Evolutionary conservation across 2,329 filamentous ascomycete species (phyloP).

Genomic region (Colletotrichum theobromicola): DNA sequence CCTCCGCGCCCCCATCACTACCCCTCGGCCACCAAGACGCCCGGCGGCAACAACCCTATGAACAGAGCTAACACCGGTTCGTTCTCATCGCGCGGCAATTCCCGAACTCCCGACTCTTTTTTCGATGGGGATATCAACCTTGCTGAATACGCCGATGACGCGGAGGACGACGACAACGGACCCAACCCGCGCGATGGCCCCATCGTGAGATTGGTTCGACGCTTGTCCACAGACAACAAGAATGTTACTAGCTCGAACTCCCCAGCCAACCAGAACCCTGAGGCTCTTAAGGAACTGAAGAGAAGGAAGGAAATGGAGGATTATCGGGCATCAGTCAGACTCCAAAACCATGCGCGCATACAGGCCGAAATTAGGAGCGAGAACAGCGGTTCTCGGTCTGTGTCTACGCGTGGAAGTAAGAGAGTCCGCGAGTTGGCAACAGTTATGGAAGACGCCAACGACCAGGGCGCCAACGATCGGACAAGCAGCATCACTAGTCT

Average conservation of each 20-base stretch:
- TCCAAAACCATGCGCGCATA: neutral
- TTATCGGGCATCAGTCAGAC: slow-evolving; percentile 3
- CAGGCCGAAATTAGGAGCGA: slow-evolving; percentile 12
- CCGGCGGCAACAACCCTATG: neutral
- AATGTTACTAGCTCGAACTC: slow-evolving; percentile 26
- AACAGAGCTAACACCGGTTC: neutral
- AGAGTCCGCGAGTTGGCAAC: slow-evolving; percentile 11
- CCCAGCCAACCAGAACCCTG: neutral
- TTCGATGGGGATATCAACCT: neutral
- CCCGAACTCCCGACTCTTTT: slow-evolving; percentile 3
- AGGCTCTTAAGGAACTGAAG: neutral
- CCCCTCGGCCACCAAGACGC: neutral
- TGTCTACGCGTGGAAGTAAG: slow-evolving; percentile 12
- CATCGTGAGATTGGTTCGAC: slow-evolving; percentile 50
- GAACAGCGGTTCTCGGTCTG: slow-evolving; percentile 4
- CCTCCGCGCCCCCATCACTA: neutral
- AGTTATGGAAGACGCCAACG: slow-evolving; percentile 2
- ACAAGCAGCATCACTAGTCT: neutral
- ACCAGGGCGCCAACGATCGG: neutral
- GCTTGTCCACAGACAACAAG: slow-evolving; percentile 49
- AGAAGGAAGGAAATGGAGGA: neutral
- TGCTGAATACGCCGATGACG: slow-evolving; percentile 10
- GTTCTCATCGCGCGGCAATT: neutral
- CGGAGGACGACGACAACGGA: slow-evolving; percentile 17
- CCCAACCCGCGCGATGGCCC: slow-evolving; percentile 40